Conservation (phyloP, 352 stramenopile genomes). For the Phytophthora cactorum region DNA sequence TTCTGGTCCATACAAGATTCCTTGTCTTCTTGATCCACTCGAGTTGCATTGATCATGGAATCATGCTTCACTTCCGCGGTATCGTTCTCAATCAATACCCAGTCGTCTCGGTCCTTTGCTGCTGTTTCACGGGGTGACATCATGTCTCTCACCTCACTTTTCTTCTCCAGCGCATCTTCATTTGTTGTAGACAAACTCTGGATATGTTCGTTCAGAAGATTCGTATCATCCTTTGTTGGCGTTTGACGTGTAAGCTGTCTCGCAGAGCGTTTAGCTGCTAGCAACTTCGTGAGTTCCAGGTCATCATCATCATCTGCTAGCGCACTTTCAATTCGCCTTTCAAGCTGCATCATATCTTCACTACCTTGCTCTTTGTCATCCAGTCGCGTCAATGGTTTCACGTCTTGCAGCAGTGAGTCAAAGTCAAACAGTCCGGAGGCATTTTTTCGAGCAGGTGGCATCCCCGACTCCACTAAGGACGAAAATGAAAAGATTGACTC, state of each 20-base stretch:
- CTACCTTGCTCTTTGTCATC: constrained; percentile 2
- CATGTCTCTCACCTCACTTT: neutral
- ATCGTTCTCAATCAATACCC: constrained; percentile 13
- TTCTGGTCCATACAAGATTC: neutral
- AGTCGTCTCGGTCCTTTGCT: constrained; percentile 12
- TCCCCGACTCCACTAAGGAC: neutral
- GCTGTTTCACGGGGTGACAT: neutral
- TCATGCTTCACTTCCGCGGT: neutral
- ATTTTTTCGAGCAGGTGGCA: neutral
- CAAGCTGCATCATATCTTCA: neutral
- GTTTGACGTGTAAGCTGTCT: constrained; percentile 13
- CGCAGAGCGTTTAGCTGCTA: constrained; percentile 40
- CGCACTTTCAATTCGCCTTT: constrained; percentile 1
- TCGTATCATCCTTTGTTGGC: neutral
- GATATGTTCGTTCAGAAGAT: neutral
- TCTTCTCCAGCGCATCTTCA: neutral
- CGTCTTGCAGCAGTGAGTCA: constrained; percentile 50
- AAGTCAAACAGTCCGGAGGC: constrained; percentile 56
- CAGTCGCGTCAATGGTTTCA: constrained; percentile 2
- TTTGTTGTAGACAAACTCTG: neutral
- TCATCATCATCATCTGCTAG: constrained; percentile 24
- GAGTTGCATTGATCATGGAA: neutral
- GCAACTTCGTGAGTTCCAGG: constrained; percentile 32
- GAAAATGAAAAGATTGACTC: constrained; percentile 44
- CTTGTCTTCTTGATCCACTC: neutral